Evolutionary conservation across 2,329 filamentous ascomycete genomes (phyloP), one percentile per base, ranked within the genome.

Genomic region (Apiospora aurea): DNA sequence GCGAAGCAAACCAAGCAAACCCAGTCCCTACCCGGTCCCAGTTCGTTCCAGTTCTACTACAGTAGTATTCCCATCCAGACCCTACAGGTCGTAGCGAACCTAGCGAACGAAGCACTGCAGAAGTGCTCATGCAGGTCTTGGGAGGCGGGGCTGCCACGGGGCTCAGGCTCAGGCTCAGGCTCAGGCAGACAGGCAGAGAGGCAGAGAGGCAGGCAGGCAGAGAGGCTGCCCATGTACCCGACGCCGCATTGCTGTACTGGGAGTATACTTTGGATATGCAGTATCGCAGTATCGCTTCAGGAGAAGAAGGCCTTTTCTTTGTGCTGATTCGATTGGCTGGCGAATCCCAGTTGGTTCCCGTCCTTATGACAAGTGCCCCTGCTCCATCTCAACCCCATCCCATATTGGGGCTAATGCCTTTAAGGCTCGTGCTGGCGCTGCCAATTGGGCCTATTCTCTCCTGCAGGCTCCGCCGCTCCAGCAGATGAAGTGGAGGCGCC

Each of bases 361-460:
- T 41, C 57, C 57, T 64, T 51, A 34, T 64, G 57, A 64, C 57
- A 64, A 41, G 34, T 64, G 14, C 57, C 57, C 57, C 21, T 64
- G 34, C 57, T 64, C 57, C 57, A 64, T 64, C 57, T 64, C 57
- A 64, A 64, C 57, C 57, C 57, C 57, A 64, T 64, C 57, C 57
- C 57, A 41, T 64, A 64, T 64, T 41, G 57, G 57, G 57, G 57
- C 57, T 41, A 41, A 64, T 11, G 34, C 34, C 4, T 64, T n/a
- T 41, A 41, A 64, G 57, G 57, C 57, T 64, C 57, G 57, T 64
- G 57, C 57, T 11, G 57, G 21, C 34, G 57, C 57, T 41, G 34
- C 57, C 38, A 64, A 64, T 64, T 64, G 57, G 57, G 57, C 21
- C 57, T 64, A n/a, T 64, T 64, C 21, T 34, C 57, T n/a, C 57